These are phyloP conservation scores for Aspergillus aculeatinus DNA, from an alignment of 2,329 filamentous ascomycete genomes.

Conservation along the genomic window DNA sequence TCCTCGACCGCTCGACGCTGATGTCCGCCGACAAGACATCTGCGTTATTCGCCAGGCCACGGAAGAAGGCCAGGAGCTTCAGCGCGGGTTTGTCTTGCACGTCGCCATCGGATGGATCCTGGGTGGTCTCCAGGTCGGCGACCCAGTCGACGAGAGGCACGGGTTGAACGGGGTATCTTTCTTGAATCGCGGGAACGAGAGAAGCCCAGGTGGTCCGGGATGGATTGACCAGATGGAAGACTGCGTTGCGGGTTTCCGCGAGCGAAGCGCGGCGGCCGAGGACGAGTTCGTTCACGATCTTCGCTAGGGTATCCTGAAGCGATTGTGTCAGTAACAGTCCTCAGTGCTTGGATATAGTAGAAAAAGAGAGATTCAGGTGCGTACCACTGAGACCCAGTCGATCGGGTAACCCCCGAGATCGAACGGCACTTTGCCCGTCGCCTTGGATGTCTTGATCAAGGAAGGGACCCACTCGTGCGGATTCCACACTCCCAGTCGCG, in stretches of 20 bases:
- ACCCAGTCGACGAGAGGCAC: constrained; percentile 50
- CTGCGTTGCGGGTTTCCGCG: constrained; percentile 19
- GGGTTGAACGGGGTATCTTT: constrained; percentile 42
- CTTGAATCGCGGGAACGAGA: constrained; percentile 43
- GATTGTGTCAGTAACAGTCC: background rate
- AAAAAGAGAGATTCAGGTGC: background rate
- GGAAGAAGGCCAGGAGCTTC: constrained; percentile 53
- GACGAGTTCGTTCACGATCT: constrained; percentile 48
- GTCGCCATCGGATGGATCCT: constrained; percentile 35
- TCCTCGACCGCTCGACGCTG: constrained; percentile 42
- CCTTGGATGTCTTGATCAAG: constrained; percentile 48
- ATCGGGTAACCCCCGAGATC: constrained; percentile 47
- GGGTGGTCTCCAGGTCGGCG: constrained; percentile 39
- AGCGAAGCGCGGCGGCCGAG: constrained; percentile 22
- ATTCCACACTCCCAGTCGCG: constrained; percentile 47
- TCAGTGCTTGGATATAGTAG: background rate
- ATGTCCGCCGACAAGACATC: constrained; percentile 37
- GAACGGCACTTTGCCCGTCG: constrained; percentile 49
- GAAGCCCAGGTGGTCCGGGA: constrained; percentile 39
- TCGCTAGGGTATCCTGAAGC: constrained; percentile 38
- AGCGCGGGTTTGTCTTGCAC: constrained; percentile 48
- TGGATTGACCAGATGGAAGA: constrained; percentile 54
- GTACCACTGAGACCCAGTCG: constrained; percentile 56
- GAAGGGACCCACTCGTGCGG: constrained; percentile 57
- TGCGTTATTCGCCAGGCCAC: constrained; percentile 27